Evolutionary conservation across 2,329 filamentous ascomycete genomes (phyloP).

Genomic region (Alternaria hordeiaustralica): DNA sequence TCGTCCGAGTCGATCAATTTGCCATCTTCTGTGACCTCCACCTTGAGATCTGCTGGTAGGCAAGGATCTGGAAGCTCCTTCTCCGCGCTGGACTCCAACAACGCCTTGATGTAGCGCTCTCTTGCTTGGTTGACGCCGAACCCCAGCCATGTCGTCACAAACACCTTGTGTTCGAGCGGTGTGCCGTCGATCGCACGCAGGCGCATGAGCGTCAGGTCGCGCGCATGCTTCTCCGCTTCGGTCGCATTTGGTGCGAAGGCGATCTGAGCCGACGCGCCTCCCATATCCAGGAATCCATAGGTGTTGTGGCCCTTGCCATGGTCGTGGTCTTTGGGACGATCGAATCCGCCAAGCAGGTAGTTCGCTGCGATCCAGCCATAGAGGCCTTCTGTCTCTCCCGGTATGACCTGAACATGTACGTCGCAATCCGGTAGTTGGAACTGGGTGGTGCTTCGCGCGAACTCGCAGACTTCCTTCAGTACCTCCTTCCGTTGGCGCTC

Average conservation of each 20-base stretch:
- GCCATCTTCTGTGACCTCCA: constrained; percentile 77
- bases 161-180: constrained; percentile 82
- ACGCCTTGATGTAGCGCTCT: constrained; percentile 77
- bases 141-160: constrained; percentile 95
- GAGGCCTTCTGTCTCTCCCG: constrained; percentile 91
- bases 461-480: constrained; percentile 80
- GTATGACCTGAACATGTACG: constrained; percentile 89
- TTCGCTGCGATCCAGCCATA: constrained; percentile 99
- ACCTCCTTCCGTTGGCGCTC: constrained; percentile 74
- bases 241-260: constrained; percentile 95
- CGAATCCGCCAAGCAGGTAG: constrained; percentile 90
- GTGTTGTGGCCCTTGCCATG: constrained; percentile 91
- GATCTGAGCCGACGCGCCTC: constrained; percentile 95
- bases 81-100: constrained; percentile 70
- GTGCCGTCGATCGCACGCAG: constrained; percentile 83
- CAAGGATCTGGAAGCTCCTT: constrained; percentile 88
- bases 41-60: constrained; percentile 77
- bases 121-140: constrained; percentile 97
- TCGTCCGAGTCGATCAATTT: constrained; percentile 57
- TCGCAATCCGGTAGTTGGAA: constrained; percentile 91
- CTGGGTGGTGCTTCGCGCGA: constrained; percentile 75
- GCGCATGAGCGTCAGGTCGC: constrained; percentile 86
- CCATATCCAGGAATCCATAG: constrained; percentile 98
- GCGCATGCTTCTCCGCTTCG: constrained; percentile 85
- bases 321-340: constrained; percentile 73